These are phyloP conservation scores for Ceratocystis diversiconidia DNA, from an alignment of 2,329 filamentous ascomycete species.

Conservation along the genomic window DNA sequence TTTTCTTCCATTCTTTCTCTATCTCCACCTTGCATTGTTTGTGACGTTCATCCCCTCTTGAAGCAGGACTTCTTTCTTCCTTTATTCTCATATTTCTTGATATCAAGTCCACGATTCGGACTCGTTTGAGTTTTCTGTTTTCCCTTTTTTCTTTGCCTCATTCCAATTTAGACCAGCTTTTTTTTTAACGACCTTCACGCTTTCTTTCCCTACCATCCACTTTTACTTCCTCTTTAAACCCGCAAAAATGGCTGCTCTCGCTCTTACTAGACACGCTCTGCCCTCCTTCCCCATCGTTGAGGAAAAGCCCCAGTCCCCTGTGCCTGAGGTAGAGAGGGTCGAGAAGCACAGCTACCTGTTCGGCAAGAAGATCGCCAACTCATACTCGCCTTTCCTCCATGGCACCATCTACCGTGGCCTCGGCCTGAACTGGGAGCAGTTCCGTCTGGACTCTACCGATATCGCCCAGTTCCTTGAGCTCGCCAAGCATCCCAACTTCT, in stretches of 20 bases:
- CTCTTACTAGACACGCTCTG: not conserved
- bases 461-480: slow-evolving; percentile 37
- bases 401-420: slow-evolving; percentile 38
- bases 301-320: slow-evolving; percentile 3
- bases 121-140: not conserved
- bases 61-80: not conserved
- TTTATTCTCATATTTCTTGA: not conserved
- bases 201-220: not conserved
- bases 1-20: not conserved
- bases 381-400: slow-evolving; percentile 42
- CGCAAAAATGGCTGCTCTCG: slow-evolving; percentile 7
- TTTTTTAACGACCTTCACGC: not conserved
- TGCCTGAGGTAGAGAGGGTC: slow-evolving; percentile 7
- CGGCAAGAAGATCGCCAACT: slow-evolving; percentile 41
- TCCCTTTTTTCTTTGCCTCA: not conserved
- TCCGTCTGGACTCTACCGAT: slow-evolving; percentile 38
- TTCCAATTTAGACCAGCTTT: not conserved
- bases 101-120: not conserved
- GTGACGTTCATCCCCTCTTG: not conserved
- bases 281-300: not conserved
- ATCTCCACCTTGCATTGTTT: slow-evolving; percentile 3
- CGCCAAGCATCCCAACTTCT: slow-evolving; percentile 44
- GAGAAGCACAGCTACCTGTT: slow-evolving; percentile 39
- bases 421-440: slow-evolving; percentile 37
- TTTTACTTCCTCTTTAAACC: not conserved